Evolutionary conservation across 176 grass and related monocot species (phyloP).

Genomic region (Oryza glumipatula): DNA sequence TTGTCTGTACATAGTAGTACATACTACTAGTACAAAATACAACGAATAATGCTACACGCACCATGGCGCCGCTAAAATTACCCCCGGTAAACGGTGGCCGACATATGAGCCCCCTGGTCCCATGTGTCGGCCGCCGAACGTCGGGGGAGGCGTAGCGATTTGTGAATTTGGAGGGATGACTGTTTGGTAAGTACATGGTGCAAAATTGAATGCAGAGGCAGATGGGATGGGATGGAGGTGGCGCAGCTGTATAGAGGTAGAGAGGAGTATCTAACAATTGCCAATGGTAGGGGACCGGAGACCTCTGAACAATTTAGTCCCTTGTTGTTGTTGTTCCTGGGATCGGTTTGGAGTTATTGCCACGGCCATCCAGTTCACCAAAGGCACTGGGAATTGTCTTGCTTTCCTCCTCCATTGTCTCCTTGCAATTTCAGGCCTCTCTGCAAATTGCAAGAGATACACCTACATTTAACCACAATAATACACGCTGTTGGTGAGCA

Average conservation of each 20-base stretch:
- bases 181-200: neutral
- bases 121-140: neutral
- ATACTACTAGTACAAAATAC: neutral
- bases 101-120: neutral
- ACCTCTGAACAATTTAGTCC: slow-evolving; percentile 36
- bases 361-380: neutral
- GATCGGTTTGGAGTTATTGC: slow-evolving; percentile 48
- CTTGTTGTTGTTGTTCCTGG: neutral
- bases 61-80: neutral
- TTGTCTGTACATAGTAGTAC: too few relatives aligned
- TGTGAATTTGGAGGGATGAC: neutral
- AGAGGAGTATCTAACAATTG: neutral
- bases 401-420: slow-evolving; percentile 18
- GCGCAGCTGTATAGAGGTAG: slow-evolving; percentile 24
- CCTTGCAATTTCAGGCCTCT: neutral
- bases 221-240: neutral
- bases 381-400: slow-evolving; percentile 33
- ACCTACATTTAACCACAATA: neutral
- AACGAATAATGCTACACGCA: neutral
- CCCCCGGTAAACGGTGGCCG: neutral
- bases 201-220: slow-evolving; percentile 31
- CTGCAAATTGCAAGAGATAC: neutral
- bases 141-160: neutral
- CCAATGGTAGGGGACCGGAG: slow-evolving; percentile 46
- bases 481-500: neutral